phyloP scores from a whole-genome alignment of 2,329 filamentous ascomycete genomes.

The Parastagonospora nodorum region DNA sequence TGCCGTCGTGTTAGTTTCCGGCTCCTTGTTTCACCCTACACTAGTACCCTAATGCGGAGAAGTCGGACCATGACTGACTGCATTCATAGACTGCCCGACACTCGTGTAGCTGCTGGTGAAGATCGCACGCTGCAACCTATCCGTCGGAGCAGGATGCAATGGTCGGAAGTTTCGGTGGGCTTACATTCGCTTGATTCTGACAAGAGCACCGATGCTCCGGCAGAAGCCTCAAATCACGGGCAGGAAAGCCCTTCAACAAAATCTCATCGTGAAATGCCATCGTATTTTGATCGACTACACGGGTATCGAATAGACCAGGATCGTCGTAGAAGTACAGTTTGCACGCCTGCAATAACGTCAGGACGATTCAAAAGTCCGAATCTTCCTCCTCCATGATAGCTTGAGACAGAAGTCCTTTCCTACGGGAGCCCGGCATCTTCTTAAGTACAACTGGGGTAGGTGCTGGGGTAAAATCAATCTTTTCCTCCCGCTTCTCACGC shows the following conservation, averaged over 20 bases:
- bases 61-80: too few species aligned
- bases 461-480: conserved; percentile 18
- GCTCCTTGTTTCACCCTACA: conserved; percentile 4
- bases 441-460: conserved; percentile 23
- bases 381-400: conserved; percentile 77
- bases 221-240: too few species aligned
- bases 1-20: conserved; percentile 13
- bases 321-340: background rate
- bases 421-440: conserved; percentile 35
- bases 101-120: background rate
- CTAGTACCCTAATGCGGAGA: too few species aligned
- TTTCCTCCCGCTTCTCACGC: conserved; percentile 27
- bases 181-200: too few species aligned
- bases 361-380: conserved; percentile 48
- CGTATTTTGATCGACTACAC: background rate
- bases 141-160: background rate
- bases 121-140: background rate
- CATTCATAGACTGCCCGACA: background rate
- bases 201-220: too few species aligned
- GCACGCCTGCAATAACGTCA: background rate
- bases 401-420: conserved; percentile 63
- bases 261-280: too few species aligned
- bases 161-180: too few species aligned
- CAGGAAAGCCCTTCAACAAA: too few species aligned
- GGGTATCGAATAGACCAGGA: background rate